Evolutionary conservation across 2,329 filamentous ascomycete genomes (phyloP), one percentile per base, ranked within the genome.

Genomic region (Fusarium udum): DNA sequence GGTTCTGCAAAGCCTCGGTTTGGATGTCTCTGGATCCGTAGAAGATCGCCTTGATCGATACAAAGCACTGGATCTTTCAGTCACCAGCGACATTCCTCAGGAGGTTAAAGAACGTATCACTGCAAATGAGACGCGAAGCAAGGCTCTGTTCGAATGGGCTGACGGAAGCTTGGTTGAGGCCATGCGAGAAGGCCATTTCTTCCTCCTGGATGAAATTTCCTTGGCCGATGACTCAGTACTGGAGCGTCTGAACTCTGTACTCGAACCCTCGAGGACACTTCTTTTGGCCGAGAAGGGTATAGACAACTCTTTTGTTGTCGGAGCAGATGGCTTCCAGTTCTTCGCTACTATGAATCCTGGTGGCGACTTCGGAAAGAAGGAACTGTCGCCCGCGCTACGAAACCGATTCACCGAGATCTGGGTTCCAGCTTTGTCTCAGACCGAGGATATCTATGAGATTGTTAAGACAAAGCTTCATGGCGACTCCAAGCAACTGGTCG

Each of bases 331-430:
- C 0, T 99, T 98, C 82, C 95, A 99, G 78, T 98, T 99, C 82
- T 90, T 99, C 67, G 95, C 96, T 7, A 99, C 96, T 1, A 99
- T 99, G 96, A 99, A 99, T 75, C 96, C 96, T 14, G 97, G 97
- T 57, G 96, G 97, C 51, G 96, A 99, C 79, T 99, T 98, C 80
- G 96, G 96, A 73, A 99, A 99, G 84, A 94, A 95, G 76, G 96
- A 99, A 81, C 88, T 99, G 18, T 99, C 96, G 2, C 96, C 96
- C 7, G 97, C 96, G 20, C 85, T 99, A 67, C 90, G 96, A 51
- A 99, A 99, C 80, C 93, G 96, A 68, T 97, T 99, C 80, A 99
- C 96, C 0, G 96, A 99, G 82, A 98, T 99, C 14, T 99, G 96
- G 96, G 96, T 98, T 1, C 95, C 96, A 3, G 89, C 95, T 3